Evolutionary conservation across 2,329 filamentous ascomycete species (phyloP).

Genomic region (Balansia obtecta): DNA sequence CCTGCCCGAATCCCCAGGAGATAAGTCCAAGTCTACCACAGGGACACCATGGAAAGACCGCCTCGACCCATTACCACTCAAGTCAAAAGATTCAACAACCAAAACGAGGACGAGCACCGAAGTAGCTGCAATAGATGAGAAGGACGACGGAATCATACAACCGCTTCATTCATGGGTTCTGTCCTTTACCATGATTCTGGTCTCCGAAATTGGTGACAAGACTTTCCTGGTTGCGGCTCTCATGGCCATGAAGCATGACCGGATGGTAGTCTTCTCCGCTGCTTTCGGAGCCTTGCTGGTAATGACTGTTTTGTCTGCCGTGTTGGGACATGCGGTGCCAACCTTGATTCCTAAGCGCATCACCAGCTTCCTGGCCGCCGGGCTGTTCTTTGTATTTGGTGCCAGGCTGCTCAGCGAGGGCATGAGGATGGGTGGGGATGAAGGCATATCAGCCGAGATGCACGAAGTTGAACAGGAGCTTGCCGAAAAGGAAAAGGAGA

Average conservation of each 20-base stretch:
- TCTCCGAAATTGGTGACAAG: conserved; percentile 96
- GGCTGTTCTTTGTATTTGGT: conserved; percentile 83
- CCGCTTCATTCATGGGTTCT: conserved; percentile 82
- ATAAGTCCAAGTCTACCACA: conserved; percentile 59
- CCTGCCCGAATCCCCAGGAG: conserved; percentile 66
- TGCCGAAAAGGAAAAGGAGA: conserved; percentile 80
- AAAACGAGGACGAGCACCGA: conserved; percentile 4
- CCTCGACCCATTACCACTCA: background rate
- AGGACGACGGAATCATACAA: conserved; percentile 54
- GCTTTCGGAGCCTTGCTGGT: conserved; percentile 83
- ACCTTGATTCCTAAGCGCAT: conserved; percentile 81
- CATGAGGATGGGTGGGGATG: conserved; percentile 74
- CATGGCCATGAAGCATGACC: conserved; percentile 98
- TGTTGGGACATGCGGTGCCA: conserved; percentile 86
- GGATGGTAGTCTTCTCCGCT: conserved; percentile 84
- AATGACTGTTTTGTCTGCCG: conserved; percentile 91
- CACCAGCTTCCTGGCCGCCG: conserved; percentile 75
- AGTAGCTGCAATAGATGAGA: conserved; percentile 21
- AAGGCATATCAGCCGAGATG: conserved; percentile 94
- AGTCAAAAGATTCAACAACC: conserved; percentile 12
- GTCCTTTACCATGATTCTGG: conserved; percentile 92
- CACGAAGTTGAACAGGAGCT: conserved; percentile 90
- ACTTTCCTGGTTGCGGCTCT: conserved; percentile 93
- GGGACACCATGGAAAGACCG: conserved; percentile 26
- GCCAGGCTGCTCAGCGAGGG: conserved; percentile 75